A percentile compares a stretch with the other conserved stretches of the same genome.
These are phyloP conservation scores for Macrolepiota albuminosa DNA, from an alignment of 768 basidiomycete species.

Conservation along the genomic window DNA sequence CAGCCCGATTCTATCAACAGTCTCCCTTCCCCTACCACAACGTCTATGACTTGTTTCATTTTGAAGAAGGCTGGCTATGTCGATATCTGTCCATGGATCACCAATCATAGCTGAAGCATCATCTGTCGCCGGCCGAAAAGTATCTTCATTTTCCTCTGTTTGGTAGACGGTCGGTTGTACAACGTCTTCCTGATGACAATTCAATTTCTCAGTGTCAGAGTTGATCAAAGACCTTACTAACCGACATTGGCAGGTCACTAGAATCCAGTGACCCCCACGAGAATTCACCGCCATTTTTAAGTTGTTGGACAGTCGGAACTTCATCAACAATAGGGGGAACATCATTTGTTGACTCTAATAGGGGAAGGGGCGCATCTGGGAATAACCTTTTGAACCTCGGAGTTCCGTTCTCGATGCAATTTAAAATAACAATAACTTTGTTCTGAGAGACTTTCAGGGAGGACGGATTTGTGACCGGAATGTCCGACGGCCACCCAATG, in stretches of 20 bases:
- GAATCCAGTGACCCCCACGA: slow-evolving; percentile 38
- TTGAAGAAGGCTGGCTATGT: slow-evolving; percentile 3
- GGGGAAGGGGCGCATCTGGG: not conserved
- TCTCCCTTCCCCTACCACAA: too few species aligned
- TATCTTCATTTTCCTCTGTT: not conserved
- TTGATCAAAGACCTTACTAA: not conserved
- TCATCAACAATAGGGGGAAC: not conserved
- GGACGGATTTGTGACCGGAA: slow-evolving; percentile 62
- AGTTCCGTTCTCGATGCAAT: slow-evolving; percentile 42
- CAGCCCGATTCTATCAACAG: too few species aligned
- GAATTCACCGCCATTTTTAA: slow-evolving; percentile 27
- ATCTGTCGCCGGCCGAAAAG: slow-evolving; percentile 3
- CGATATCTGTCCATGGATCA: slow-evolving; percentile 6
- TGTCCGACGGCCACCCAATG: slow-evolving; percentile 57
- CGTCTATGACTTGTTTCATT: slow-evolving; percentile 9
- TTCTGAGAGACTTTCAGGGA: slow-evolving; percentile 51
- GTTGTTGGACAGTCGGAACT: not conserved
- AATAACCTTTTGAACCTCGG: slow-evolving; percentile 41
- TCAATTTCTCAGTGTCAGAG: not conserved
- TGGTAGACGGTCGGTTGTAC: not conserved
- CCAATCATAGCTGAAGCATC: slow-evolving; percentile 1
- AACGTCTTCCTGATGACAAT: not conserved
- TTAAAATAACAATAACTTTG: slow-evolving; percentile 43
- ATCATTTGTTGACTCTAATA: slow-evolving; percentile 4
- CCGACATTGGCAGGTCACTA: slow-evolving; percentile 12